Conservation (phyloP, 2,329 filamentous ascomycete genomes). For the Xylariales sp. region DNA sequence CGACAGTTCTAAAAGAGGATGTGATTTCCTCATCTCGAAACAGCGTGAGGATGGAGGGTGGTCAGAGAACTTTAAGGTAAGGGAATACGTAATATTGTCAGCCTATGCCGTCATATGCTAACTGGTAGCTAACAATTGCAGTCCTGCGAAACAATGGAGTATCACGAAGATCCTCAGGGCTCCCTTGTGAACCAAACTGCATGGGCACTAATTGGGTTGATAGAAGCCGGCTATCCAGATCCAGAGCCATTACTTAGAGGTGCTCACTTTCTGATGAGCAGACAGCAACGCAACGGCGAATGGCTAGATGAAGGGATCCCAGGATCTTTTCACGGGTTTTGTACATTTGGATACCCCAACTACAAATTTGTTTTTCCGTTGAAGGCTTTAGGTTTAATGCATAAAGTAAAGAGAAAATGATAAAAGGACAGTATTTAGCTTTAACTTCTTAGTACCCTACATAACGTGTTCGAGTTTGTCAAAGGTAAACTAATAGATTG, state of each 20-base stretch:
- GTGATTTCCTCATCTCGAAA: conserved; percentile 78
- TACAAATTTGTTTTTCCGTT: conserved; percentile 97
- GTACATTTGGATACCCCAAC: conserved; percentile 99
- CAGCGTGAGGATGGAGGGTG: conserved; percentile 90
- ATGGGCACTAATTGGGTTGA: conserved; percentile 78
- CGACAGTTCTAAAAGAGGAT: conserved; percentile 65
- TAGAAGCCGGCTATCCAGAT: conserved; percentile 80
- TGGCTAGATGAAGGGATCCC: conserved; percentile 96
- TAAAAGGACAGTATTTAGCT: too few species aligned
- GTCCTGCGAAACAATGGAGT: conserved; percentile 76
- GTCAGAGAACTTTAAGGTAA: conserved; percentile 85
- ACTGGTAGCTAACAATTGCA: too few species aligned
- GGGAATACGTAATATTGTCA: too few species aligned
- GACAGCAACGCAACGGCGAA: conserved; percentile 85
- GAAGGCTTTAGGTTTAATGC: conserved; percentile 90
- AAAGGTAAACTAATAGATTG: too few species aligned
- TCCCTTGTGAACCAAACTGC: conserved; percentile 93
- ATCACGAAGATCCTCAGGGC: conserved; percentile 66
- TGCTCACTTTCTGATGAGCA: conserved; percentile 74
- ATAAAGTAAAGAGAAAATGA: too few species aligned
- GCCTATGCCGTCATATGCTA: too few species aligned
- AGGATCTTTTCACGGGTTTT: conserved; percentile 97
- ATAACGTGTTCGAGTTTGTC: too few species aligned
- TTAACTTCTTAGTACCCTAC: too few species aligned
- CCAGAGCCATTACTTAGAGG: conserved; percentile 67